These are phyloP conservation scores for Neurospora intermedia DNA, from an alignment of 495 filamentous ascomycete species.

Conservation along the genomic window DNA sequence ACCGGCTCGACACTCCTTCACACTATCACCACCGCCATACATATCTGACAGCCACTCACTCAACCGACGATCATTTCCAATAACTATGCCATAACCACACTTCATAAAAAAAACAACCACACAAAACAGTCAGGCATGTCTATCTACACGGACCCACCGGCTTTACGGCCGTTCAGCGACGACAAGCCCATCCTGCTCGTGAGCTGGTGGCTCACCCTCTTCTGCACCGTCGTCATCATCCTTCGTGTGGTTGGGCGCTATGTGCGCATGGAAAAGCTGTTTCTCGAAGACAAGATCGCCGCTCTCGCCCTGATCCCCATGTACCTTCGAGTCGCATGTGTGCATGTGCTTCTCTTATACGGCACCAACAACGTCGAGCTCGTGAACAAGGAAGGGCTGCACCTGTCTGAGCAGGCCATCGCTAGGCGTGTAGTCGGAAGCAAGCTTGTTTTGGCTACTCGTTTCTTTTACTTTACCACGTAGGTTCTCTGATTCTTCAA, in stretches of 20 bases:
- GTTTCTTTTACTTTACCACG: slow-evolving; percentile 58
- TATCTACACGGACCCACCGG: slow-evolving; percentile 49
- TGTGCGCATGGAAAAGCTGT: slow-evolving; percentile 67
- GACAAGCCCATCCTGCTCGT: slow-evolving; percentile 73
- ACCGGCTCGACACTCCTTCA: background rate
- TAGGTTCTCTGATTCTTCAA: slow-evolving; percentile 22
- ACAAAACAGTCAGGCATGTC: slow-evolving; percentile 24
- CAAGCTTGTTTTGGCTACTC: slow-evolving; percentile 48
- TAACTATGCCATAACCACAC: background rate
- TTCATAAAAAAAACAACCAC: too few species aligned
- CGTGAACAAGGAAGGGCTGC: slow-evolving; percentile 9
- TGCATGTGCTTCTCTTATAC: slow-evolving; percentile 72
- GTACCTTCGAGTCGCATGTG: slow-evolving; percentile 63
- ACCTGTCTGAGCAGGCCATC: slow-evolving; percentile 34
- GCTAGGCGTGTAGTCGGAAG: slow-evolving; percentile 45
- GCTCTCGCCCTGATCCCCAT: slow-evolving; percentile 69
- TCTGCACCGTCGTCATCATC: slow-evolving; percentile 69
- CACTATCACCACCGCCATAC: background rate
- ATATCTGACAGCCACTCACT: background rate
- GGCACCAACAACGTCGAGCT: slow-evolving; percentile 80
- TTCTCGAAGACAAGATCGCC: slow-evolving; percentile 79
- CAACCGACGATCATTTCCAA: background rate
- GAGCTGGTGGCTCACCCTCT: slow-evolving; percentile 84
- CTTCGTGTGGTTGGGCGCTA: slow-evolving; percentile 68
- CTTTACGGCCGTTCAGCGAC: slow-evolving; percentile 37